These are phyloP conservation scores for Chrysosporium keratinophilum DNA, from an alignment of 2,329 filamentous ascomycete genomes.

Conservation along the genomic window DNA sequence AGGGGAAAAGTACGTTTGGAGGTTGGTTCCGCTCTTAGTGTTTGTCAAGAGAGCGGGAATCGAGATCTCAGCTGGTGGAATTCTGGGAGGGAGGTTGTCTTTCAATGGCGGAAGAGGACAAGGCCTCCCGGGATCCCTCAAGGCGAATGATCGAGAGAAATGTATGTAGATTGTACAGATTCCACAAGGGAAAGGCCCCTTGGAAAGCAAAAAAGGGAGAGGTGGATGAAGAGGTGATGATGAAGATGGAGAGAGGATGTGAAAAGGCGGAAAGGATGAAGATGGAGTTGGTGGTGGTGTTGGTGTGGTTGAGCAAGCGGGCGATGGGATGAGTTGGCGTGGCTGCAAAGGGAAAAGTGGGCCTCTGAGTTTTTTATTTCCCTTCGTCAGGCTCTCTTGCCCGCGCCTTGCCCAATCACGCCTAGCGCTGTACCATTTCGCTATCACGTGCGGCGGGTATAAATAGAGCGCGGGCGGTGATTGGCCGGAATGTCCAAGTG, in stretches of 20 bases:
- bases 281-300: too few species aligned
- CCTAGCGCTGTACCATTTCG: background rate
- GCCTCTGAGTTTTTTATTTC: background rate
- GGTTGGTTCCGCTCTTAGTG: background rate
- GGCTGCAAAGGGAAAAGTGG: conserved; percentile 3
- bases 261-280: conserved; percentile 9
- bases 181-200: conserved; percentile 15
- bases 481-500: background rate
- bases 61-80: background rate
- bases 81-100: background rate
- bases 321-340: conserved; percentile 9
- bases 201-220: conserved; percentile 6
- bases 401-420: background rate
- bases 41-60: background rate
- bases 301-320: background rate
- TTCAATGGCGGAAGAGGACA: background rate
- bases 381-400: background rate
- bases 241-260: conserved; percentile 2
- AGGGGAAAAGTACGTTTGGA: background rate
- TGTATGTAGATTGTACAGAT: background rate
- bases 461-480: background rate
- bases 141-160: background rate
- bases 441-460: conserved; percentile 6
- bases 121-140: background rate
- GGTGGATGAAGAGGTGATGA: conserved; percentile 8